Evolutionary conservation across 495 filamentous ascomycete genomes (phyloP).

Genomic region (Tuber magnatum): DNA sequence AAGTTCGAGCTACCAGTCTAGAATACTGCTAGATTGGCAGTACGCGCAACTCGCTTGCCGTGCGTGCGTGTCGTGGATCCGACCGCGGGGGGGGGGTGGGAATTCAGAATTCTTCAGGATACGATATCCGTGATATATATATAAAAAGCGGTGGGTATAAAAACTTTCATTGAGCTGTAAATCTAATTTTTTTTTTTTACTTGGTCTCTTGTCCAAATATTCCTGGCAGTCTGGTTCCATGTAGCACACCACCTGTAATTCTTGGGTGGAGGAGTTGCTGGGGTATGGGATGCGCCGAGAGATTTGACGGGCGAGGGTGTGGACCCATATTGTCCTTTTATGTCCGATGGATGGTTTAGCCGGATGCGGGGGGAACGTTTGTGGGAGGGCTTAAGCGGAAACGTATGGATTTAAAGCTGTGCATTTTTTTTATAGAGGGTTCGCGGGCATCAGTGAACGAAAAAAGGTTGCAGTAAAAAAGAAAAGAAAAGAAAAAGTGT

Average conservation of each 20-base stretch:
- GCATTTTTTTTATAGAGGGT: constrained; percentile 16
- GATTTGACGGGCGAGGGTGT: constrained; percentile 37
- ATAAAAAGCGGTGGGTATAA: constrained; percentile 28
- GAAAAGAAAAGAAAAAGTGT: background rate
- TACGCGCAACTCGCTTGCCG: constrained; percentile 29
- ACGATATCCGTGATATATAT: constrained; percentile 8
- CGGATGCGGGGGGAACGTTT: constrained; percentile 34
- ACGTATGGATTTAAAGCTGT: background rate
- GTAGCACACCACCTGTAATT: background rate
- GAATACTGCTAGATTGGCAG: constrained; percentile 31
- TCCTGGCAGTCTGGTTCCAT: background rate
- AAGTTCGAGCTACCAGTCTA: constrained; percentile 82
- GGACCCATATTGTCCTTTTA: constrained; percentile 31
- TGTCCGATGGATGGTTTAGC: constrained; percentile 33
- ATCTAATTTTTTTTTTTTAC: background rate
- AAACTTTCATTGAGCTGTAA: constrained; percentile 11
- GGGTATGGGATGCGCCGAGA: constrained; percentile 31
- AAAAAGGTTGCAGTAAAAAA: background rate
- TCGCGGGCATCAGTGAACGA: constrained; percentile 4
- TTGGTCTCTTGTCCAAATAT: constrained; percentile 1
- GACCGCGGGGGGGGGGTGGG: constrained; percentile 18
- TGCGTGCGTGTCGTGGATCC: constrained; percentile 32
- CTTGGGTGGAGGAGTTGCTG: constrained; percentile 16
- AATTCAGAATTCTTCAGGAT: constrained; percentile 15
- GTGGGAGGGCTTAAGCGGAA: constrained; percentile 2